Base-by-base conservation (phyloP, 192 early-diverging fungal genomes). In the Linnemannia hyalina region DNA sequence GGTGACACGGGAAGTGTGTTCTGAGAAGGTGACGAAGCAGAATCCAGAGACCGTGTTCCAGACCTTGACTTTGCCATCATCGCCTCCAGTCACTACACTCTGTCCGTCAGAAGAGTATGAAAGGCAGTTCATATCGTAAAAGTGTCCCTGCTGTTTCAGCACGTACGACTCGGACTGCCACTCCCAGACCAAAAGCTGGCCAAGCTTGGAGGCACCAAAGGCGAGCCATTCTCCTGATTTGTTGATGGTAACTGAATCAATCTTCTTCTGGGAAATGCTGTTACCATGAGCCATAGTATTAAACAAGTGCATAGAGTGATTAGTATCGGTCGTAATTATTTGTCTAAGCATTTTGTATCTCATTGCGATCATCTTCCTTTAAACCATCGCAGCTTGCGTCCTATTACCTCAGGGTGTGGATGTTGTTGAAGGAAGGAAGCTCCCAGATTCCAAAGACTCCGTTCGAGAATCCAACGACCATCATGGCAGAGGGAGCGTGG, bases 151-250 rank as follows among this genome's bases (percentile, higher is more conserved):
- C 88, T 99, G 99, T 88, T 99, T 99, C 65, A 99, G 91, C 54
- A 99, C 96, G 82, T 99, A 99, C 1, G 98, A 96, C 84, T 99
- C 99, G 68, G 97, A 98, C 89, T 98, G 97, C 99, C 99, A 99
- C 88, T 99, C 99, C 99, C 99, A 99, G 20, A 99, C 98, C 47
- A 99, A 89, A 60, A 99, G 94, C 90, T 99, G 99, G 9, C 98
- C 98, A 16, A 99, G 92, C 80, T 92, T 92, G 35, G 96, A 92
- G 49, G 94, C 97, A 36, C 98, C 99, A 89, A 99, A 97, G 2
- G 97, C 98, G 41, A 99, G 89, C 99, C 99, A 99, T 88, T 99
- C 99, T 69, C 98, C 98, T 0, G 96, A 92, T 10, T 93, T 88
- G 88, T 97, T 98, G 78, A 99, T 94, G 4, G 97, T 93, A 4